Conservation (phyloP, 2,329 filamentous ascomycete genomes). For the Paraphaeosphaeria minitans region DNA sequence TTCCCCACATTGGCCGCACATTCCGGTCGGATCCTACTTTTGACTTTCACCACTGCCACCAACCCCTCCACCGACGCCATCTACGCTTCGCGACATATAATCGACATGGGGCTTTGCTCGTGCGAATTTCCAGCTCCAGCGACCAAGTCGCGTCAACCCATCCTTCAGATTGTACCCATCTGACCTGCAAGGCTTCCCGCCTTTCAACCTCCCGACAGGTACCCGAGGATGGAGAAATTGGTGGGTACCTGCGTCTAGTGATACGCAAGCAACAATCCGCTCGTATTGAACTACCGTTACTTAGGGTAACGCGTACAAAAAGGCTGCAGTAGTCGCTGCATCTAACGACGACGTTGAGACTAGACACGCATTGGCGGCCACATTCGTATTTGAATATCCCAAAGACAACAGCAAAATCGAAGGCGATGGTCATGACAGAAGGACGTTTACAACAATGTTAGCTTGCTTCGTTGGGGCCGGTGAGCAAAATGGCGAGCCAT, state of each 20-base stretch:
- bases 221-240: background rate
- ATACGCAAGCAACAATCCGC: background rate
- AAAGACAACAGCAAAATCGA: background rate
- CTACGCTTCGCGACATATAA: background rate
- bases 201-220: background rate
- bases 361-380: slow-evolving; percentile 6
- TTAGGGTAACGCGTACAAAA: background rate
- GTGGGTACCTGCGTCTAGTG: slow-evolving; percentile 11
- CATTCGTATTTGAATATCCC: background rate
- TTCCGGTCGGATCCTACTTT: background rate
- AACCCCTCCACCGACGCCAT: background rate
- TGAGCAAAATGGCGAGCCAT: background rate
- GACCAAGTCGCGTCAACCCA: background rate
- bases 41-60: background rate
- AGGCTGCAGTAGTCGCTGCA: slow-evolving; percentile 11
- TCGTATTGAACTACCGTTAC: background rate
- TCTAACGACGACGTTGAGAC: slow-evolving; percentile 1
- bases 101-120: background rate
- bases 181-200: background rate
- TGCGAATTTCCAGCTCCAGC: background rate
- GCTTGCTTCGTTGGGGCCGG: background rate
- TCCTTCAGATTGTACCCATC: background rate
- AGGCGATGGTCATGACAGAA: too few species aligned
- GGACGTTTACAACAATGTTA: background rate
- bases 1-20: background rate